A percentile compares a stretch with the other conserved stretches of the same genome.
Evolutionary conservation across 1,139 yeast species (phyloP).

Genomic region (Saccharomyces hybrid): DNA sequence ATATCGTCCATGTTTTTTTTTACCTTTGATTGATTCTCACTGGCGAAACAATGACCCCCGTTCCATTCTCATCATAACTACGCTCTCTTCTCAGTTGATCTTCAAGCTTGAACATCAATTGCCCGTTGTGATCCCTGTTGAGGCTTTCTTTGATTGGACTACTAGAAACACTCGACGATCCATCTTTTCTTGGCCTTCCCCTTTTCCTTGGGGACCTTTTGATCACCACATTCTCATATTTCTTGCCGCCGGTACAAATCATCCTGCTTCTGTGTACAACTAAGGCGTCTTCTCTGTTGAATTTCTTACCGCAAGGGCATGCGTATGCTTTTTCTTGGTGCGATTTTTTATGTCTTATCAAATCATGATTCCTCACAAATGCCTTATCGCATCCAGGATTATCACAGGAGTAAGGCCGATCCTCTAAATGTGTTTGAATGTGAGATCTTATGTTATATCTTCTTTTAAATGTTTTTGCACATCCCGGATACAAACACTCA

Average conservation of each 20-base stretch:
- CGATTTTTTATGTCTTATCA: slow-evolving; percentile 82
- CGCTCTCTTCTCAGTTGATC: slow-evolving; percentile 13
- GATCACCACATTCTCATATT: slow-evolving; percentile 31
- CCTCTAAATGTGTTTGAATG: slow-evolving; percentile 93
- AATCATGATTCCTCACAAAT: slow-evolving; percentile 85
- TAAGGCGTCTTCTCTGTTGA: slow-evolving; percentile 83
- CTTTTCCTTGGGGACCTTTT: slow-evolving; percentile 29
- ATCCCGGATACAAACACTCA: slow-evolving; percentile 68
- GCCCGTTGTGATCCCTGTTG: slow-evolving; percentile 19
- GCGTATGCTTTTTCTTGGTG: slow-evolving; percentile 69
- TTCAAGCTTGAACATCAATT: slow-evolving; percentile 22
- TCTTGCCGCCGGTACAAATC: slow-evolving; percentile 68
- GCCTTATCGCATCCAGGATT: slow-evolving; percentile 56
- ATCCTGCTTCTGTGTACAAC: slow-evolving; percentile 71
- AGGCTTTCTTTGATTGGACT: slow-evolving; percentile 27
- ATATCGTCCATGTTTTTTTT: not conserved
- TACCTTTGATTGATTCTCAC: not conserved
- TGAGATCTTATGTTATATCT: slow-evolving; percentile 94
- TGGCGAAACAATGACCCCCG: not conserved
- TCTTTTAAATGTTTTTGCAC: slow-evolving; percentile 81
- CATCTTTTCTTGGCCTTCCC: slow-evolving; percentile 27
- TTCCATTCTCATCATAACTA: not conserved
- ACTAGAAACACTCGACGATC: slow-evolving; percentile 10
- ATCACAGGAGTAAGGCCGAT: slow-evolving; percentile 74
- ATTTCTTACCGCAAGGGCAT: slow-evolving; percentile 90